phyloP scores from a whole-genome alignment of 495 filamentous ascomycete genomes.

The Delitschia confertaspora region DNA sequence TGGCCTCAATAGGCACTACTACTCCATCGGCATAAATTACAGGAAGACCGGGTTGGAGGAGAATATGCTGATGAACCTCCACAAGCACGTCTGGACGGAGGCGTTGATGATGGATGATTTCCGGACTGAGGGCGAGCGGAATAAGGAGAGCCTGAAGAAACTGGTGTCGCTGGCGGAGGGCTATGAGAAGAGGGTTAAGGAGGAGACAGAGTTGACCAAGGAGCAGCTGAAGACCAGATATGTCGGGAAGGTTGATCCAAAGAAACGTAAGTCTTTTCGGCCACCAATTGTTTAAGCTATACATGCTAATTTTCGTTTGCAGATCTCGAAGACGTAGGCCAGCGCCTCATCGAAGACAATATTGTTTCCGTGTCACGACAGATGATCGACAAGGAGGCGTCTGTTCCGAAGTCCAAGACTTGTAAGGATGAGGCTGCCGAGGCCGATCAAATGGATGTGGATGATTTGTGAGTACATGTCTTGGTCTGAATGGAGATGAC shows the following conservation, averaged over 20 bases:
- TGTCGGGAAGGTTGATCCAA: constrained; percentile 95
- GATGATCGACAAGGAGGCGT: constrained; percentile 99
- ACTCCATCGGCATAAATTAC: constrained; percentile 97
- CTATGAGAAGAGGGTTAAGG: constrained; percentile 97
- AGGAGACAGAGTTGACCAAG: constrained; percentile 93
- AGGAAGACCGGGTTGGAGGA: constrained; percentile 95
- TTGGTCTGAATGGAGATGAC: too few species aligned
- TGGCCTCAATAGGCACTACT: constrained; percentile 96
- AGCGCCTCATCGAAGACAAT: constrained; percentile 95
- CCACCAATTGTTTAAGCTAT: not conserved
- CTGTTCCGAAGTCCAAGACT: constrained; percentile 45
- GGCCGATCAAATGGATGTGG: constrained; percentile 40
- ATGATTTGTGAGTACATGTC: constrained; percentile 32
- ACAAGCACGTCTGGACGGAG: constrained; percentile 99
- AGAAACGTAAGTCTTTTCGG: constrained; percentile 65
- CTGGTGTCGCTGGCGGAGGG: constrained; percentile 86
- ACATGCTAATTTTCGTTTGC: constrained; percentile 28
- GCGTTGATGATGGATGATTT: constrained; percentile 97
- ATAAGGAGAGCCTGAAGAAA: constrained; percentile 75
- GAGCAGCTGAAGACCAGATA: constrained; percentile 98
- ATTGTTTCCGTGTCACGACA: constrained; percentile 92
- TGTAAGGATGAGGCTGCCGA: constrained; percentile 49
- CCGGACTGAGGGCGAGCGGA: constrained; percentile 68
- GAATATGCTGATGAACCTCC: constrained; percentile 99
- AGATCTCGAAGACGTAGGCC: constrained; percentile 91